Base-by-base conservation (phyloP, 1,284 basidiomycete genomes). In the Trichosporon sp. region DNA sequence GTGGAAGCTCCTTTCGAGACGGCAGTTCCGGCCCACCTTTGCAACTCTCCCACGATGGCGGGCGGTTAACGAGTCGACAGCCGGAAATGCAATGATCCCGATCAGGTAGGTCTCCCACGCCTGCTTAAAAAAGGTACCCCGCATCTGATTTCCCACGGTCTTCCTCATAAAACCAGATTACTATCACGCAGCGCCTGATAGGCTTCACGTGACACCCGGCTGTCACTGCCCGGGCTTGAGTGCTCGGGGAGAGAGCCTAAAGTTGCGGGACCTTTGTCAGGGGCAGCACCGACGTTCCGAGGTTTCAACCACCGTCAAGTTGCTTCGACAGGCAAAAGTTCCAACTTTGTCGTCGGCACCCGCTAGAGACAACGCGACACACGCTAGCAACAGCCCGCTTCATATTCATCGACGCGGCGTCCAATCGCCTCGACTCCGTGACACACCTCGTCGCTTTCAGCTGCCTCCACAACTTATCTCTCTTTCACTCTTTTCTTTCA, bases 241-340 rank as follows among this genome's bases (percentile, higher is more conserved):
- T 16, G 31, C 31, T 40, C 59, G 59, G 59, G 59, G 31, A 63
- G 59, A 35, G 59, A n/a, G 31, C 59, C 59, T 63, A 63, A 63
- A 63, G 59, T 63, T 63, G 59, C 59, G 59, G 59, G 59, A 63
- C 59, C 59, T 35, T 32, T 63, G 31, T 35, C 59, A 63, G 59
- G 59, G 59, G 59, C 31, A n/a, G 31, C 59, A 63, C 12, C 59
- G 59, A 63, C 59, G 59, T 63, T 63, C 59, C 59, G 59, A 6
- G 59, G 31, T 63, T 63, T 63, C 59, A 63, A 37, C 59, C 14
- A 32, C 14, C 59, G 35, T 32, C 59, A n/a, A 26, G 31, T 63
- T 32, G 59, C 59, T 54, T 54, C 51, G 51, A 54, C 51, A 54
- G 51, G 51, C 31, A 63, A 63, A 63, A 63, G 59, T 63, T 63